phyloP scores from a whole-genome alignment of 2,329 filamentous ascomycete species.

The Aspergillus pseudoviridinutans region DNA sequence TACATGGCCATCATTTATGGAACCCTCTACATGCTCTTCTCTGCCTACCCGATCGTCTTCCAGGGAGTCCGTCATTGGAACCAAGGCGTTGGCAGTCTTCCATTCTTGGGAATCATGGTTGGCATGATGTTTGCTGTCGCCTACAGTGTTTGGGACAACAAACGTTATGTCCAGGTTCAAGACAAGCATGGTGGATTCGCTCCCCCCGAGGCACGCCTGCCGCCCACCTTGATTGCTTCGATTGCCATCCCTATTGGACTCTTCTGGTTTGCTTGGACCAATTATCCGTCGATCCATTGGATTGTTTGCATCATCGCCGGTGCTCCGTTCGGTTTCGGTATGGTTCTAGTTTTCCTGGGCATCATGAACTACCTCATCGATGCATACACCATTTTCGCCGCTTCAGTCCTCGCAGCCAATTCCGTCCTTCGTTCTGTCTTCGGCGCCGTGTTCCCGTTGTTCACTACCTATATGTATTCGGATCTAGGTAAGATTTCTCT shows the following conservation, averaged over 20 bases:
- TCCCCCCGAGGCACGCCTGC: slow-evolving; percentile 55
- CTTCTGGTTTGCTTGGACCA: slow-evolving; percentile 60
- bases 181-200: slow-evolving; percentile 19
- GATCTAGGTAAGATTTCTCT: slow-evolving; percentile 23
- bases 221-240: slow-evolving; percentile 46
- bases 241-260: slow-evolving; percentile 52
- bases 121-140: slow-evolving; percentile 31
- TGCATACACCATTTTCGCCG: slow-evolving; percentile 39
- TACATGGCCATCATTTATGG: slow-evolving; percentile 30
- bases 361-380: slow-evolving; percentile 43
- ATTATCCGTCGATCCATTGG: slow-evolving; percentile 41
- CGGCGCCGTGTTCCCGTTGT: slow-evolving; percentile 44
- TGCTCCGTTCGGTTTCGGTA: slow-evolving; percentile 39
- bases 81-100: slow-evolving; percentile 22
- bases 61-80: slow-evolving; percentile 26
- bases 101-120: slow-evolving; percentile 31
- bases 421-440: slow-evolving; percentile 43
- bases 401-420: slow-evolving; percentile 40
- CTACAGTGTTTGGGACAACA: slow-evolving; percentile 38
- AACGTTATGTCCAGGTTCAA: slow-evolving; percentile 26
- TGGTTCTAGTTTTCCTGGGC: slow-evolving; percentile 38
- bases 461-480: slow-evolving; percentile 44
- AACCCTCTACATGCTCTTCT: slow-evolving; percentile 29
- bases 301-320: slow-evolving; percentile 33
- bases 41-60: slow-evolving; percentile 29